Conservation (phyloP, 1,139 yeast species). For the Diutina catenulata region DNA sequence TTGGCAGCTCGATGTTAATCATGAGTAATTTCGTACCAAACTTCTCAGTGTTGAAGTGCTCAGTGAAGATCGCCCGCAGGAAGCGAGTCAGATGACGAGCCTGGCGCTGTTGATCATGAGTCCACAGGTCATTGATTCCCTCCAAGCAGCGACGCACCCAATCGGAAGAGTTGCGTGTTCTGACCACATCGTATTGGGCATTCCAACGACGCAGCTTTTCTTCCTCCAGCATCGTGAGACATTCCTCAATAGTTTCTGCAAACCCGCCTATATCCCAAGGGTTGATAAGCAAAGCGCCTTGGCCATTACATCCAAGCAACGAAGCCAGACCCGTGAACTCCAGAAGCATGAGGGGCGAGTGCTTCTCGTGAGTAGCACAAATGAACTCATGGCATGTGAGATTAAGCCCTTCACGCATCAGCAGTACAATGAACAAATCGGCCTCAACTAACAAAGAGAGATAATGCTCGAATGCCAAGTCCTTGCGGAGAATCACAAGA, state of each 20-base stretch:
- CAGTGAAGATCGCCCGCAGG: constrained; percentile 19
- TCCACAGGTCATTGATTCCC: constrained; percentile 54
- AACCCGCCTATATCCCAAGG: constrained; percentile 80
- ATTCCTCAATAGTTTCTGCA: constrained; percentile 46
- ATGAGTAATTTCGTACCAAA: constrained; percentile 38
- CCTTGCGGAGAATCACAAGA: constrained; percentile 78
- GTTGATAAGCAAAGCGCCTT: constrained; percentile 70
- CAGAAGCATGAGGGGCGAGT: constrained; percentile 76
- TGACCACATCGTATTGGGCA: constrained; percentile 43
- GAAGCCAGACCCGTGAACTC: constrained; percentile 94
- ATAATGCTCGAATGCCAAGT: constrained; percentile 80
- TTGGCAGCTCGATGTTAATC: constrained; percentile 39
- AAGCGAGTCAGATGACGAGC: constrained; percentile 17
- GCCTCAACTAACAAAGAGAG: constrained; percentile 81
- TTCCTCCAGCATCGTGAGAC: constrained; percentile 48
- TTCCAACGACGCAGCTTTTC: constrained; percentile 58
- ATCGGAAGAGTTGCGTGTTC: constrained; percentile 54
- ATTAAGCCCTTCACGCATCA: constrained; percentile 95
- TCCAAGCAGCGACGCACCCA: constrained; percentile 61
- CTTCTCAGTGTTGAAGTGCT: constrained; percentile 22
- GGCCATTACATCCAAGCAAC: constrained; percentile 37
- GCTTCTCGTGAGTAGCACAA: constrained; percentile 57
- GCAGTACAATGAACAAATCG: constrained; percentile 74
- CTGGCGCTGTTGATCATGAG: constrained; percentile 29
- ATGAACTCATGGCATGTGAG: constrained; percentile 91